These are phyloP conservation scores for Solanum lignicaule DNA, from an alignment of 257 asterid species.

Conservation along the genomic window DNA sequence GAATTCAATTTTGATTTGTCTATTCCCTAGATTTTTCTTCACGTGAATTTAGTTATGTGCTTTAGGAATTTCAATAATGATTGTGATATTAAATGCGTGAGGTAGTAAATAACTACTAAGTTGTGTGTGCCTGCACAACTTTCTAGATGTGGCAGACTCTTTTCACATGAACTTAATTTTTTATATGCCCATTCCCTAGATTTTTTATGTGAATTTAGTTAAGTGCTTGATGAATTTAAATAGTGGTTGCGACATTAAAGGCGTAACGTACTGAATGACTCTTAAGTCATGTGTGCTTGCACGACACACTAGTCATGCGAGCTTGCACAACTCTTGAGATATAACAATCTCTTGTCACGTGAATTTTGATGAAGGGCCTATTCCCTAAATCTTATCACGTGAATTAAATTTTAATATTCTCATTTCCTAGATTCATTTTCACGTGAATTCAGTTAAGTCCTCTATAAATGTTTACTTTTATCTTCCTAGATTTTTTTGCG, in stretches of 20 bases:
- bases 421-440: not conserved
- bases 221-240: not conserved
- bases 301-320: not conserved
- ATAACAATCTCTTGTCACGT: not conserved
- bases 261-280: not conserved
- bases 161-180: not conserved
- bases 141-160: not conserved
- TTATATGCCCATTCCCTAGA: not conserved
- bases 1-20: too few species aligned
- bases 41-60: not conserved
- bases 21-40: not conserved
- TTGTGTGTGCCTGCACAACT: not conserved
- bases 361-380: not conserved
- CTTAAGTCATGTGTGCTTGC: not conserved
- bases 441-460: not conserved
- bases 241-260: not conserved
- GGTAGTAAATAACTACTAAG: not conserved
- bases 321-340: not conserved
- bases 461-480: not conserved
- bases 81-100: not conserved
- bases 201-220: not conserved
- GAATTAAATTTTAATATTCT: not conserved
- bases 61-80: not conserved
- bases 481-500: not conserved
- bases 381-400: not conserved